These are phyloP conservation scores for Gamsiella multidivaricata DNA, from an alignment of 192 early-diverging fungal genomes.

Conservation along the genomic window DNA sequence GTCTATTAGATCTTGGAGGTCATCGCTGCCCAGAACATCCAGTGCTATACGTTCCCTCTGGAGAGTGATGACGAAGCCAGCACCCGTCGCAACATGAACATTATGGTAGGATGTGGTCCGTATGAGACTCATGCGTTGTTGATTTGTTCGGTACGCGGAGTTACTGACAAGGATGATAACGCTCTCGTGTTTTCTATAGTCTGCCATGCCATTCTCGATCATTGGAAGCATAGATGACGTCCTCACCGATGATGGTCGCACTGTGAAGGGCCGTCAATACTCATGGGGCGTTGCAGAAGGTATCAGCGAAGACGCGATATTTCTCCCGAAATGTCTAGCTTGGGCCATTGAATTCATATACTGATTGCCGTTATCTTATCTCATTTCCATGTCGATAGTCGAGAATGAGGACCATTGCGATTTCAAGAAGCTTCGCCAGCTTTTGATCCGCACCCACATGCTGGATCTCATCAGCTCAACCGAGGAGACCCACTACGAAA, in stretches of 20 bases:
- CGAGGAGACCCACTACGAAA: slow-evolving; percentile 96
- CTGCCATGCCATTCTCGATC: slow-evolving; percentile 95
- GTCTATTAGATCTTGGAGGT: slow-evolving; percentile 83
- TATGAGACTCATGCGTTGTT: slow-evolving; percentile 21
- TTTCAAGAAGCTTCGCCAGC: slow-evolving; percentile 95
- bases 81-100: slow-evolving; percentile 84
- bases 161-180: too few relatives aligned
- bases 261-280: slow-evolving; percentile 96
- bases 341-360: too few relatives aligned
- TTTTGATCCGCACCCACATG: slow-evolving; percentile 98
- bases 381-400: slow-evolving; percentile 58
- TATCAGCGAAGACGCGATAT: not conserved
- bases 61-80: slow-evolving; percentile 89
- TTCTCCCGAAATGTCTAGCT: too few relatives aligned
- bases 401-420: slow-evolving; percentile 99
- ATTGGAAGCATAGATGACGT: slow-evolving; percentile 94
- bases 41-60: slow-evolving; percentile 88
- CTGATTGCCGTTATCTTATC: not conserved
- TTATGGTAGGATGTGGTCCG: too few relatives aligned
- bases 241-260: slow-evolving; percentile 81
- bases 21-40: slow-evolving; percentile 91
- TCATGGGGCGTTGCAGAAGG: slow-evolving; percentile 97
- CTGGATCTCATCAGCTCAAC: slow-evolving; percentile 93
- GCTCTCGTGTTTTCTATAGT: too few relatives aligned
- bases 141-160: not conserved